Percentiles rank a stretch among this genome's conserved stretches.
Conservation (phyloP, 306 rosid species). For the Mimosa bimucronata region DNA sequence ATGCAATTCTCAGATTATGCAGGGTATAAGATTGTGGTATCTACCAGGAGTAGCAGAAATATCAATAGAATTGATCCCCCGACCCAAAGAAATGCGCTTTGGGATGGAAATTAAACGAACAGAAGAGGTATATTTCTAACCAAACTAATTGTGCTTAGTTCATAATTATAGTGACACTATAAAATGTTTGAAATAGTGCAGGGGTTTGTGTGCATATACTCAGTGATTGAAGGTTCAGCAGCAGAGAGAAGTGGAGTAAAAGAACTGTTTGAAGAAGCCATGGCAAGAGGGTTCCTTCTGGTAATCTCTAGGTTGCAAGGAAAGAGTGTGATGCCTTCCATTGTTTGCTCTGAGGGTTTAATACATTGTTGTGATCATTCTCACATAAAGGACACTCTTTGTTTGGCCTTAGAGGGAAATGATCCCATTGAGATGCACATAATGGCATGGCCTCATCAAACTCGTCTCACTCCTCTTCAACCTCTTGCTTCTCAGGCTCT, state of each 20-base stretch:
- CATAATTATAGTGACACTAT: neutral
- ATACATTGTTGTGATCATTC: neutral
- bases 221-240: constrained; percentile 37
- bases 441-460: neutral
- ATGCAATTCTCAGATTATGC: constrained; percentile 36
- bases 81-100: constrained; percentile 48
- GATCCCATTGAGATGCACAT: neutral
- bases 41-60: constrained; percentile 72
- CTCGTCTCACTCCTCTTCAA: neutral
- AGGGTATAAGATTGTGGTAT: constrained; percentile 77
- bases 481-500: neutral
- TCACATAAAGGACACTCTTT: neutral
- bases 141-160: neutral
- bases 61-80: constrained; percentile 56
- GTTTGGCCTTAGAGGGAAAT: neutral
- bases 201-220: constrained; percentile 44
- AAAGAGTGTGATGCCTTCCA: neutral
- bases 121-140: constrained; percentile 47
- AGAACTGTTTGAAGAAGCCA: constrained; percentile 40
- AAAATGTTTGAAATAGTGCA: neutral
- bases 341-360: neutral
- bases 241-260: constrained; percentile 40
- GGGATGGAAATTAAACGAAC: constrained; percentile 74
- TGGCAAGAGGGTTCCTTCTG: constrained; percentile 35
- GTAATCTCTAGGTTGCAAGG: constrained; percentile 40